phyloP scores from a whole-genome alignment of 164 flowering plant genomes.

The Malania oleifera region DNA sequence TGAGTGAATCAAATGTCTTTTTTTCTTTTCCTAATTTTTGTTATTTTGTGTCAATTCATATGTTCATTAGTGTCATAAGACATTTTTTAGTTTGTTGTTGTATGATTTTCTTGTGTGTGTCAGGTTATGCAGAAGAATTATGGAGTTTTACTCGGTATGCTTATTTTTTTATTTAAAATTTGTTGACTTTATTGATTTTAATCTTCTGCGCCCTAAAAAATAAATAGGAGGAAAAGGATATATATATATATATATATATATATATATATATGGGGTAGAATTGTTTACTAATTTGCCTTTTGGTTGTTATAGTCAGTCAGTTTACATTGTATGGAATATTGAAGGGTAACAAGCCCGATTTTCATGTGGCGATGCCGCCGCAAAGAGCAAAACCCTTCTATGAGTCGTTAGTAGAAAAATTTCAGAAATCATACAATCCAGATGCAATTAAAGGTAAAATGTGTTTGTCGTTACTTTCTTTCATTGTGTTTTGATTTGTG shows the following conservation, averaged over 20 bases:
- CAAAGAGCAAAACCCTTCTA: constrained; percentile 82
- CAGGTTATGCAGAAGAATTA: constrained; percentile 88
- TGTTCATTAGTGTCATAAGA: too few relatives aligned
- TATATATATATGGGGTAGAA: background rate
- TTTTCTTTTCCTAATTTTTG: background rate
- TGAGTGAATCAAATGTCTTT: background rate
- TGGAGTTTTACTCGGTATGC: constrained; percentile 76
- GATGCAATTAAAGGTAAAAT: constrained; percentile 75
- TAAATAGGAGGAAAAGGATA: background rate
- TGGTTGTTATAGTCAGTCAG: constrained; percentile 70
- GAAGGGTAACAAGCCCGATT: constrained; percentile 97
- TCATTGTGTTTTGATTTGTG: background rate
- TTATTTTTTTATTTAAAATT: constrained; percentile 1
- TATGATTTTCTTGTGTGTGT: constrained; percentile 10
- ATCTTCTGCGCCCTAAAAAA: background rate
- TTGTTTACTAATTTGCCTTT: background rate
- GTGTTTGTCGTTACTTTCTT: background rate
- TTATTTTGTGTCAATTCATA: background rate
- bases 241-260: background rate
- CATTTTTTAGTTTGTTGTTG: too few relatives aligned
- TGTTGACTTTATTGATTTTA: background rate
- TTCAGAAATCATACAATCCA: constrained; percentile 49
- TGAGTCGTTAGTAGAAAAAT: constrained; percentile 69
- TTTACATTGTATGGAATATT: constrained; percentile 84
- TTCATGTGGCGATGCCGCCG: constrained; percentile 96